These are phyloP conservation scores for Penicillium olsonii DNA, from an alignment of 2,329 filamentous ascomycete species.

Conservation along the genomic window DNA sequence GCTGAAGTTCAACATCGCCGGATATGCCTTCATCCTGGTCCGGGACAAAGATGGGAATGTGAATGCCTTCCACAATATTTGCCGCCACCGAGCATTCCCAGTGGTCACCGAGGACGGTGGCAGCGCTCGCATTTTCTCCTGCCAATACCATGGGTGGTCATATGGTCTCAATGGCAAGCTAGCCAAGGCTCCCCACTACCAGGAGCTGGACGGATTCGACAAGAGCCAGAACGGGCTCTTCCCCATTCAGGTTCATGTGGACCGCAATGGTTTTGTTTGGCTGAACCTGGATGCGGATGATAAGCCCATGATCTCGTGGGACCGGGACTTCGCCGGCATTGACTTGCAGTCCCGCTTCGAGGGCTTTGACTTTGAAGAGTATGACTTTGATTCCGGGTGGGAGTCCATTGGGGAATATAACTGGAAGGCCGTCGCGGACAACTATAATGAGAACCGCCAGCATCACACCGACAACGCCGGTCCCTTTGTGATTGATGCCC, in stretches of 20 bases:
- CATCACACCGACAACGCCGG: slow-evolving; percentile 48
- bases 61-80: slow-evolving; percentile 38
- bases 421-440: slow-evolving; percentile 26
- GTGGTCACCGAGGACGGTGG: slow-evolving; percentile 24
- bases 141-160: slow-evolving; percentile 29
- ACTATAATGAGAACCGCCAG: slow-evolving; percentile 58
- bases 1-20: slow-evolving; percentile 57
- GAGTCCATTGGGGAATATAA: slow-evolving; percentile 21
- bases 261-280: slow-evolving; percentile 26
- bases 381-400: slow-evolving; percentile 22
- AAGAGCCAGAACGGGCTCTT: slow-evolving; percentile 27
- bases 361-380: slow-evolving; percentile 18
- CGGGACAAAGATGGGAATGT: slow-evolving; percentile 54
- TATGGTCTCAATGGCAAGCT: slow-evolving; percentile 27
- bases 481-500: slow-evolving; percentile 54
- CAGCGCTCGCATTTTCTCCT: slow-evolving; percentile 23
- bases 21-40: slow-evolving; percentile 58
- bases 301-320: slow-evolving; percentile 20
- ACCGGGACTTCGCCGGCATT: slow-evolving; percentile 18
- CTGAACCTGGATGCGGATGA: slow-evolving; percentile 21
- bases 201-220: slow-evolving; percentile 24
- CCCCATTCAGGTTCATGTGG: slow-evolving; percentile 22
- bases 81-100: slow-evolving; percentile 27
- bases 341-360: slow-evolving; percentile 17
- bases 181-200: slow-evolving; percentile 25